Evolutionary conservation across 441 rosid species (phyloP).

Genomic region (Euphorbia schlechtendalii): DNA sequence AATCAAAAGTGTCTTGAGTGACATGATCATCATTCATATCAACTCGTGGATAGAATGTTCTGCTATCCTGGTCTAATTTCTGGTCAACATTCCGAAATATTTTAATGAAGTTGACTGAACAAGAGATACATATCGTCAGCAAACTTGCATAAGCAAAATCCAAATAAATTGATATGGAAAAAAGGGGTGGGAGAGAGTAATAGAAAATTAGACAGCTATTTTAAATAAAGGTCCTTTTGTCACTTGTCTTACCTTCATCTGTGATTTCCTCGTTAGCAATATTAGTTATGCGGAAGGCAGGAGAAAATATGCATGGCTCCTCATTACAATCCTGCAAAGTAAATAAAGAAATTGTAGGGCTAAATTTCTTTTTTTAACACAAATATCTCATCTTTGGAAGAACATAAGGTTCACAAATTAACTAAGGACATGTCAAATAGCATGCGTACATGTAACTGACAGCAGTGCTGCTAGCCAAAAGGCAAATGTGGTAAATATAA

Average conservation of each 20-base stretch:
- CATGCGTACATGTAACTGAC: too few species aligned
- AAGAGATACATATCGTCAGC: constrained; percentile 5
- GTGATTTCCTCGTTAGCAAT: constrained; percentile 29
- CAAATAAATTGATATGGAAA: too few species aligned
- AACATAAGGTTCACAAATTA: background rate
- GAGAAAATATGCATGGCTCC: constrained; percentile 51
- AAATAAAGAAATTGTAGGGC: constrained; percentile 21
- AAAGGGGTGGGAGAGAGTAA: too few species aligned
- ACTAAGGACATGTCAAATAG: too few species aligned
- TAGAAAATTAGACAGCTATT: too few species aligned
- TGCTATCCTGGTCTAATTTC: constrained; percentile 23
- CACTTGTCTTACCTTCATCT: too few species aligned
- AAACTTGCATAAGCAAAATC: background rate
- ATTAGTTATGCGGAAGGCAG: constrained; percentile 47
- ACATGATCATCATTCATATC: constrained; percentile 23
- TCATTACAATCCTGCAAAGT: constrained; percentile 38
- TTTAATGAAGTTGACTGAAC: constrained; percentile 28
- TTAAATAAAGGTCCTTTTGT: too few species aligned
- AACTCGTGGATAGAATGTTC: constrained; percentile 17
- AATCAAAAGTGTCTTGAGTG: constrained; percentile 20
- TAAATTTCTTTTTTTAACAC: too few species aligned
- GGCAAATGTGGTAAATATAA: background rate
- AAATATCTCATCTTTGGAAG: background rate
- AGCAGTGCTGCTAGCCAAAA: too few species aligned
- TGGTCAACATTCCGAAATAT: constrained; percentile 27